Evolutionary conservation across 768 basidiomycete species (phyloP).

Genomic region (Psilocybe subaeruginosa): DNA sequence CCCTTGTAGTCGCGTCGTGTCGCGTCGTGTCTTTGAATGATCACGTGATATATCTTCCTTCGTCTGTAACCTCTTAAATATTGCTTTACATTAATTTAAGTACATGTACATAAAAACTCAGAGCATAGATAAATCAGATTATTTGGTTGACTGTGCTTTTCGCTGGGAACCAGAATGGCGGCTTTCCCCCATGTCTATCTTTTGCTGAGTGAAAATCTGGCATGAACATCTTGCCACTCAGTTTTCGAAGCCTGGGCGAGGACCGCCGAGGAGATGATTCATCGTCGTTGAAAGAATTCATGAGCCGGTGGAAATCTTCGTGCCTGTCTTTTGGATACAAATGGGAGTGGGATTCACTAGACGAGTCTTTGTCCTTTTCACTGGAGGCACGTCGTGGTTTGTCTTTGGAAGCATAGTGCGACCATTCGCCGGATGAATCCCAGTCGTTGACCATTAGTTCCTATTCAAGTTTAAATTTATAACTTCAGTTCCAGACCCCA

Average conservation of each 20-base stretch:
- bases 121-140: too few relatives aligned
- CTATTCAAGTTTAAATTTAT: background rate
- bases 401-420: conserved; percentile 2
- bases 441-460: conserved; percentile 9
- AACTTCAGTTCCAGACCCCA: background rate
- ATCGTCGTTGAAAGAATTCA: background rate
- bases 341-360: background rate
- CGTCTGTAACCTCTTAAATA: too few relatives aligned
- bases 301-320: conserved; percentile 4
- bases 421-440: conserved; percentile 13
- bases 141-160: too few relatives aligned
- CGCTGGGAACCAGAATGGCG: too few relatives aligned
- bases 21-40: too few relatives aligned
- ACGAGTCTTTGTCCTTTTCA: background rate
- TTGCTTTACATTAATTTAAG: too few relatives aligned
- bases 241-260: background rate
- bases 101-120: too few relatives aligned
- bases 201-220: background rate
- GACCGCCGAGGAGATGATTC: conserved; percentile 6
- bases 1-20: too few relatives aligned
- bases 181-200: too few relatives aligned
- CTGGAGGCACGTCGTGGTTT: background rate
- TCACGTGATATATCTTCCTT: too few relatives aligned
- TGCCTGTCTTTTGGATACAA: background rate
- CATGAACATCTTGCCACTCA: conserved; percentile 4